These are phyloP conservation scores for Euphorbia lathyris DNA, from an alignment of 345 rosid genomes.

Conservation along the genomic window DNA sequence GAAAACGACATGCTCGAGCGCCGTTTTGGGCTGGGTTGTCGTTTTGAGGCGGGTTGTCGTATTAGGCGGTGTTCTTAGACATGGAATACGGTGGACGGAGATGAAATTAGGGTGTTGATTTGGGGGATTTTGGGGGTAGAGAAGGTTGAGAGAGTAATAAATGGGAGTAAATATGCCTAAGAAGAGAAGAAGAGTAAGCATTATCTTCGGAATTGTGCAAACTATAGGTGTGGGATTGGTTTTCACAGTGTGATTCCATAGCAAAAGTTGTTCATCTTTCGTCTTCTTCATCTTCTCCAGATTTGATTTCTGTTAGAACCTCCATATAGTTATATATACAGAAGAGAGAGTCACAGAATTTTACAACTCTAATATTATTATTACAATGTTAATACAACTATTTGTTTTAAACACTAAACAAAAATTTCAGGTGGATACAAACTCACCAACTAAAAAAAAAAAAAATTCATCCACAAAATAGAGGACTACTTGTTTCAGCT, in stretches of 20 bases:
- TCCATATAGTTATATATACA: too few species aligned
- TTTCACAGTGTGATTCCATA: not conserved
- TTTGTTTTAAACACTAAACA: not conserved
- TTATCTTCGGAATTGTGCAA: not conserved
- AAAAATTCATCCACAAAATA: too few species aligned
- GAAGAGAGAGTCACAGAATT: not conserved
- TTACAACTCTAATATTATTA: not conserved
- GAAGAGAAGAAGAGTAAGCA: not conserved
- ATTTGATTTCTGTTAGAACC: too few species aligned
- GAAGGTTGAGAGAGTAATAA: not conserved
- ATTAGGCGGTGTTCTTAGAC: not conserved
- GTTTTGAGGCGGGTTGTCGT: not conserved
- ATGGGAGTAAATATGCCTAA: not conserved
- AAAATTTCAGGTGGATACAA: too few species aligned
- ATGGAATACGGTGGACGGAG: not conserved
- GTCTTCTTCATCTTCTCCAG: not conserved
- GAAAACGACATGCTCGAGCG: constrained; percentile 54
- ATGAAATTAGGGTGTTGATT: not conserved
- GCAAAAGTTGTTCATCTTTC: not conserved
- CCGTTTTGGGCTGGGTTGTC: constrained; percentile 18
- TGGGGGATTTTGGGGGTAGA: not conserved
- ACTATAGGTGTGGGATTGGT: not conserved
- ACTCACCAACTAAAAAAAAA: too few species aligned
- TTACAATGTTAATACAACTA: too few species aligned
- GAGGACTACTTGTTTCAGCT: too few species aligned